These are phyloP conservation scores for Gastrodia elata DNA, from an alignment of 106 monocot species.

Conservation along the genomic window DNA sequence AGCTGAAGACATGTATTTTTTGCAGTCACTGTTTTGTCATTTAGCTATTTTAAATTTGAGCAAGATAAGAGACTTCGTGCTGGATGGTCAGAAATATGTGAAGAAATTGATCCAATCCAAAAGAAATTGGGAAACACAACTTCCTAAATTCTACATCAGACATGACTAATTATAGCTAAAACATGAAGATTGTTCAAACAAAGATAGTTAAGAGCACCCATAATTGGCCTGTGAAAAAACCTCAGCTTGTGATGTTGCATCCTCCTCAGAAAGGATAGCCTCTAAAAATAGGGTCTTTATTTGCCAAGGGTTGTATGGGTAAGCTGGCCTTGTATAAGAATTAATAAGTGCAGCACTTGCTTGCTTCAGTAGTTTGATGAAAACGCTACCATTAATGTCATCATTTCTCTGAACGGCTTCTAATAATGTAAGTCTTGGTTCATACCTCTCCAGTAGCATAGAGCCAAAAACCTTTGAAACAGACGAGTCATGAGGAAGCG, in stretches of 20 bases:
- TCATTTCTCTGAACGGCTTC: conserved; percentile 69
- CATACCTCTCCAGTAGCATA: conserved; percentile 58
- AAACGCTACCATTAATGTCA: conserved; percentile 49
- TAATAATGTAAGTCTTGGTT: conserved; percentile 58
- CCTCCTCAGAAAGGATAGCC: conserved; percentile 64
- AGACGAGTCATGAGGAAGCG: conserved; percentile 53
- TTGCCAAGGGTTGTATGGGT: conserved; percentile 72
- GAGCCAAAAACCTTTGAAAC: conserved; percentile 83
- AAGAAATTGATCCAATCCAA: too few relatives aligned
- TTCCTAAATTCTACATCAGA: neutral
- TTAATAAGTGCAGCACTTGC: conserved; percentile 81
- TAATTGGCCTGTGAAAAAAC: conserved; percentile 50
- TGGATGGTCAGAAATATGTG: too few relatives aligned
- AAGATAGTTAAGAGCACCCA: conserved; percentile 17
- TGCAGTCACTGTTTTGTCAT: too few relatives aligned
- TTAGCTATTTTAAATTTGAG: too few relatives aligned
- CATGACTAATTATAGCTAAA: neutral
- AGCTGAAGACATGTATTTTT: too few relatives aligned
- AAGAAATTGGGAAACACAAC: too few relatives aligned
- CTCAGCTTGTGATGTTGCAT: conserved; percentile 51
- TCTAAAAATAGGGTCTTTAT: conserved; percentile 68
- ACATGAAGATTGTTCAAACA: neutral
- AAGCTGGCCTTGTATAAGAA: conserved; percentile 58
- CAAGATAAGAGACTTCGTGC: too few relatives aligned
- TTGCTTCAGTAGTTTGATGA: conserved; percentile 66